phyloP scores from a whole-genome alignment of 805 yeast genomes.

The Starmerella geochares region DNA sequence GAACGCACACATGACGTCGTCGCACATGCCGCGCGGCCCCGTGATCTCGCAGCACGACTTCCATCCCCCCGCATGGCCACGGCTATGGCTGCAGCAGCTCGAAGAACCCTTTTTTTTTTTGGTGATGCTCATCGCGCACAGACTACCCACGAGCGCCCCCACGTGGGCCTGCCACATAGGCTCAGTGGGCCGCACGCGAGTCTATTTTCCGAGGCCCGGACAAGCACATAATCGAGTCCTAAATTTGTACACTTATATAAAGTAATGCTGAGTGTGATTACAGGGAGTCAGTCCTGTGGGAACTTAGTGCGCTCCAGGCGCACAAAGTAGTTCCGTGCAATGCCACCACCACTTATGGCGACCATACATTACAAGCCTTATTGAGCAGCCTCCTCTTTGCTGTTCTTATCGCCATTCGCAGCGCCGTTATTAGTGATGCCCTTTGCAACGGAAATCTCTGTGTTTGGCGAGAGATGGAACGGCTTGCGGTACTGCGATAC shows the following conservation, averaged over 20 bases:
- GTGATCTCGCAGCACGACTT: background rate
- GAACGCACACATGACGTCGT: background rate
- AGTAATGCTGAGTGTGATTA: background rate
- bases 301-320: background rate
- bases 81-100: too few species aligned
- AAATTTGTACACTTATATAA: too few species aligned
- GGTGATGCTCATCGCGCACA: too few species aligned
- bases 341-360: too few species aligned
- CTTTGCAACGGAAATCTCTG: slow-evolving; percentile 4
- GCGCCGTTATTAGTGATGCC: background rate
- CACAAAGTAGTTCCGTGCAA: too few species aligned
- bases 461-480: slow-evolving; percentile 3
- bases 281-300: background rate
- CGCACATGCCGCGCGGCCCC: too few species aligned
- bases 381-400: background rate
- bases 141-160: background rate
- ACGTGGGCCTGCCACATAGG: background rate
- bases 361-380: too few species aligned
- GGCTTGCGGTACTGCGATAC: background rate
- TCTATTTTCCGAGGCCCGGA: too few species aligned
- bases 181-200: background rate
- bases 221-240: too few species aligned
- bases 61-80: background rate
- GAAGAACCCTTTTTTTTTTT: too few species aligned
- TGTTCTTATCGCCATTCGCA: background rate